These are phyloP conservation scores for Boechera stricta DNA, from an alignment of 345 rosid genomes.

Conservation along the genomic window DNA sequence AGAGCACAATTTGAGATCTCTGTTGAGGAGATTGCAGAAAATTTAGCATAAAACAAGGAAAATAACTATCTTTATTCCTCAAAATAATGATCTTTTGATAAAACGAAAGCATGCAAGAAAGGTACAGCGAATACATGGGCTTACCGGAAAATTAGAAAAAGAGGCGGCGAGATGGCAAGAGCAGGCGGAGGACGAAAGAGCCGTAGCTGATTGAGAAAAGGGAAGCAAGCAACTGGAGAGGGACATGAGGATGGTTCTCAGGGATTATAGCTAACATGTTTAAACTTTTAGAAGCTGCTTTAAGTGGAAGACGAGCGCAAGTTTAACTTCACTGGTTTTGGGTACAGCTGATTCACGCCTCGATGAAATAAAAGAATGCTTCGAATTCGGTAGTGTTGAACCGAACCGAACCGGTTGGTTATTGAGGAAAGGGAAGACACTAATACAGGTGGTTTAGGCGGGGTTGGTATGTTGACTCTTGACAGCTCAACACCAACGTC, in stretches of 20 bases:
- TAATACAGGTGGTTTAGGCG: slow-evolving; percentile 20
- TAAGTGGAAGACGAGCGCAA: slow-evolving; percentile 28
- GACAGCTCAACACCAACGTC: slow-evolving; percentile 32
- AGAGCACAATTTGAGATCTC: background rate
- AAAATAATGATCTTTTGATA: background rate
- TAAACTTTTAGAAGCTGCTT: background rate
- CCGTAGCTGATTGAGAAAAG: slow-evolving; percentile 32
- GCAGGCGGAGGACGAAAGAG: slow-evolving; percentile 22
- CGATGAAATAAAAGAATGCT: background rate
- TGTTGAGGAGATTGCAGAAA: background rate
- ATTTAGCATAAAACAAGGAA: slow-evolving; percentile 12
- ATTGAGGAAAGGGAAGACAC: background rate
- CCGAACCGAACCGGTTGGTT: slow-evolving; percentile 29
- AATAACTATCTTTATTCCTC: background rate
- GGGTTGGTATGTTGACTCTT: slow-evolving; percentile 36
- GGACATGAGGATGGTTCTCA: slow-evolving; percentile 33
- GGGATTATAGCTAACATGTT: background rate
- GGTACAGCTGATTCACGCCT: background rate
- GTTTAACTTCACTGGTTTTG: slow-evolving; percentile 7
- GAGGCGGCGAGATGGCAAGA: slow-evolving; percentile 30
- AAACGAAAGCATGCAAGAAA: slow-evolving; percentile 13
- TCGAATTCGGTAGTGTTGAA: background rate
- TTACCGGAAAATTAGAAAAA: slow-evolving; percentile 32
- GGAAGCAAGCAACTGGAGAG: slow-evolving; percentile 28
- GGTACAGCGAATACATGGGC: background rate